Evolutionary conservation across 805 yeast genomes (phyloP).

Genomic region (Pichia phayaonensis): DNA sequence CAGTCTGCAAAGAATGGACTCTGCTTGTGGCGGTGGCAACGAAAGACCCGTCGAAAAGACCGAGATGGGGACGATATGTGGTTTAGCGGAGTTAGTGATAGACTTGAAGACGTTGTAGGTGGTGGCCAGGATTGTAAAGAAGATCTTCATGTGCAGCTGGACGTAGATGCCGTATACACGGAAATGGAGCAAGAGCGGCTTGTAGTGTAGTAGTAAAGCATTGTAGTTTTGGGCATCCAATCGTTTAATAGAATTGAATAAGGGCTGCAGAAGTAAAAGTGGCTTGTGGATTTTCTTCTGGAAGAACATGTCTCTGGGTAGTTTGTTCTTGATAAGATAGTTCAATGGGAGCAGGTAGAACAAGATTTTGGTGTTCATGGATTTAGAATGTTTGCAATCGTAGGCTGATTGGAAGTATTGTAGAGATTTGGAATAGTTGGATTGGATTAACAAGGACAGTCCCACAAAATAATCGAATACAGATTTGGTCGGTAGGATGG

Average conservation of each 20-base stretch:
- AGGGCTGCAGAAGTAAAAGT: background rate
- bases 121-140: background rate
- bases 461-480: slow-evolving; percentile 5
- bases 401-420: slow-evolving; percentile 1
- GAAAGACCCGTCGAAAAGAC: background rate
- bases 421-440: slow-evolving; percentile 2
- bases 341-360: background rate
- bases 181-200: background rate
- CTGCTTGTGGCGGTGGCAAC: background rate
- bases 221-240: background rate
- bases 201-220: background rate
- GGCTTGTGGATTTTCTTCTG: background rate
- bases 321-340: background rate
- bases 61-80: slow-evolving; percentile 3
- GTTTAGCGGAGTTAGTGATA: background rate
- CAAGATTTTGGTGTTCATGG: background rate
- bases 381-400: slow-evolving; percentile 1
- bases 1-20: slow-evolving; percentile 1
- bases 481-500: slow-evolving; percentile 2
- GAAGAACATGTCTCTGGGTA: background rate
- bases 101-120: background rate
- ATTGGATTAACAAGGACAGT: background rate
- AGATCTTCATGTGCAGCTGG: background rate
- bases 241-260: background rate
- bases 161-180: slow-evolving; percentile 1